Conservation (phyloP, 2,329 filamentous ascomycete genomes). For the Aspergillus thermomutatus region DNA sequence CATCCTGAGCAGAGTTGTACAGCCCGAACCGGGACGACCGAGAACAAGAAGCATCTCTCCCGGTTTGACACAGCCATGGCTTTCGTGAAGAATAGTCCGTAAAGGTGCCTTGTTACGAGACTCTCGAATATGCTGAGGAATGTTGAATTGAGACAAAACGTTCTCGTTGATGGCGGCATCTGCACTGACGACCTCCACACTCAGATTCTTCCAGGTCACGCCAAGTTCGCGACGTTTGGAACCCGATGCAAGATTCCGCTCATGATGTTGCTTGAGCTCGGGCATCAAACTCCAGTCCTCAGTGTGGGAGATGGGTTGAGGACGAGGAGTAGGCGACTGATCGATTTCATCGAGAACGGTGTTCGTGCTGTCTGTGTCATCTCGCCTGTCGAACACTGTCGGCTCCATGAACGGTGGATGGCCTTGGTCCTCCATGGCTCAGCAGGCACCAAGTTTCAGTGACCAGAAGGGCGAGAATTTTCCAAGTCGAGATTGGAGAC, state of each 20-base stretch:
- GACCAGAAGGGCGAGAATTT: background rate
- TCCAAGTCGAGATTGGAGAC: too few relatives aligned
- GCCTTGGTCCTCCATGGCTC: conserved; percentile 10
- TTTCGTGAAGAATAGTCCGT: conserved; percentile 62
- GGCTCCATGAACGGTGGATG: conserved; percentile 5
- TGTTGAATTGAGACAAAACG: conserved; percentile 57
- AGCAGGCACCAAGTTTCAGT: background rate
- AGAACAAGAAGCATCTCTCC: conserved; percentile 71
- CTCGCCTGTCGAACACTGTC: conserved; percentile 10
- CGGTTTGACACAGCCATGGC: conserved; percentile 66
- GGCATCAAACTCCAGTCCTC: conserved; percentile 51
- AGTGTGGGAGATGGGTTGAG: conserved; percentile 14
- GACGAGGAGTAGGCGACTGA: conserved; percentile 7
- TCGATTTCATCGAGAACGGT: conserved; percentile 25
- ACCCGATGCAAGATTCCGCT: conserved; percentile 46
- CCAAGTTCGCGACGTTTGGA: conserved; percentile 54
- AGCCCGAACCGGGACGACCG: conserved; percentile 66
- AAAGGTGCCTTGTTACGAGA: conserved; percentile 55
- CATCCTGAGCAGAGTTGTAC: conserved; percentile 68
- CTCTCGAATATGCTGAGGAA: conserved; percentile 53
- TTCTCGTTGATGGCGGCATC: conserved; percentile 66
- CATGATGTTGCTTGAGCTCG: conserved; percentile 44
- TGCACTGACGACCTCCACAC: conserved; percentile 58
- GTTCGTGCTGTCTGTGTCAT: conserved; percentile 27
- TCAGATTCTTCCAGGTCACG: conserved; percentile 63